Percentiles rank a stretch among this genome's conserved stretches.
Evolutionary conservation across 257 asterid species (phyloP).

Genomic region (Buddleja alternifolia): DNA sequence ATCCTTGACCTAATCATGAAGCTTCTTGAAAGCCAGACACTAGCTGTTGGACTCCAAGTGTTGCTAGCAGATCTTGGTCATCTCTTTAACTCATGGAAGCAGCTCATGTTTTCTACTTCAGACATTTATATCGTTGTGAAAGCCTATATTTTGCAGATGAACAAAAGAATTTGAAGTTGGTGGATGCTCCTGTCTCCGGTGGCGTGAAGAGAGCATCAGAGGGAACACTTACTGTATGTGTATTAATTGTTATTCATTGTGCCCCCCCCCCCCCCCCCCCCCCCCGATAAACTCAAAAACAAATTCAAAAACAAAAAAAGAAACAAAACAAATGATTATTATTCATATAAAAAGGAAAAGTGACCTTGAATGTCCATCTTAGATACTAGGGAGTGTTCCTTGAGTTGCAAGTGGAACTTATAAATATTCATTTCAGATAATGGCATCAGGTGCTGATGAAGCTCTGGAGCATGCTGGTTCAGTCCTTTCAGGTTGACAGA

Average conservation of each 20-base stretch:
- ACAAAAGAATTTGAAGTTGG: constrained; percentile 74
- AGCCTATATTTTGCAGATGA: constrained; percentile 54
- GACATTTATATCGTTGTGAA: constrained; percentile 18
- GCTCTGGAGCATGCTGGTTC: constrained; percentile 88
- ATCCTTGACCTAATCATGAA: too few relatives aligned
- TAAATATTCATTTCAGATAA: constrained; percentile 60
- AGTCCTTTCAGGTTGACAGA: constrained; percentile 77
- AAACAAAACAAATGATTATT: too few relatives aligned
- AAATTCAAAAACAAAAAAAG: too few relatives aligned
- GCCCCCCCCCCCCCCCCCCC: too few relatives aligned
- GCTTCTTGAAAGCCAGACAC: too few relatives aligned
- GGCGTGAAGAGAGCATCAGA: constrained; percentile 90
- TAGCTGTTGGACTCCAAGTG: too few relatives aligned
- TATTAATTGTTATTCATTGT: constrained; percentile 14
- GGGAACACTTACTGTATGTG: constrained; percentile 92
- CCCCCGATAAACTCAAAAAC: too few relatives aligned
- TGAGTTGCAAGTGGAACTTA: constrained; percentile 29
- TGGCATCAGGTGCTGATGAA: constrained; percentile 94
- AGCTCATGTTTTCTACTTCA: constrained; percentile 18
- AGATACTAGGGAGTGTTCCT: constrained; percentile 12
- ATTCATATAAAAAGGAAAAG: constrained; percentile 4
- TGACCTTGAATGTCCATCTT: constrained; percentile 5
- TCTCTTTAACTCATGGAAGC: constrained; percentile 14
- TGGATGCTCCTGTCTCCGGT: constrained; percentile 99
- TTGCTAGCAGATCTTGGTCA: not conserved